Evolutionary conservation across 78 protist species (phyloP), one percentile per base, ranked within the genome.

Genomic region (Dictyostelium intermedium): DNA sequence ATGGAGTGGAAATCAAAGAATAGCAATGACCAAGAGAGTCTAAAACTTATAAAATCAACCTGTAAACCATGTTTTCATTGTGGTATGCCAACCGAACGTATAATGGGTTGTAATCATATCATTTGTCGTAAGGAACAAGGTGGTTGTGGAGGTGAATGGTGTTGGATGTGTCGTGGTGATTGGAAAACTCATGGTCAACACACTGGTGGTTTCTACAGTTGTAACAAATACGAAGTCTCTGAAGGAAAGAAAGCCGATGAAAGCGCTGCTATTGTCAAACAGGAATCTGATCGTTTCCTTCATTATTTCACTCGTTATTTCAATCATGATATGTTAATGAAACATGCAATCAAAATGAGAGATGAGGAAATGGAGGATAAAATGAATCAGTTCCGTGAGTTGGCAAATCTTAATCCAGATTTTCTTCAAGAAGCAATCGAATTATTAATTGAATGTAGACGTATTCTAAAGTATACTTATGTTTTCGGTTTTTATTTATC

Each of bases 151-250:
- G 93, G 92, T 3, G 97, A 91, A 37, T 96, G 93, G 93, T 96
- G 97, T 73, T 96, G 97, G 97, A 84, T 91, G 91, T 96, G 97
- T 56, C 70, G 93, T n/a, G 96, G 95, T 25, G 93, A 83, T 53
- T 96, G 97, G 97, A 91, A 92, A 85, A 32, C 77, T 5, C 97
- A 95, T 76, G 95, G 95, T 56, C 87, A 87, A 66, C 97, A 87
- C 73, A 95, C 97, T 11, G 97, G 97, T 25, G 97, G 97, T 61
- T 95, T 91, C 91, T 95, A 91, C 76, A 72, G 83, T 66, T 95
- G 97, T 78, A 95, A 95, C n/a, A 95, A 87, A 45, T 95, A 95
- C 27, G 97, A 95, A 34, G 63, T 35, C 9, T 79, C 91, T 1
- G 95, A 87, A n/a, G 93, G 87, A 11, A 89, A 86, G 69, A 95